Evolutionary conservation across 768 basidiomycete species (phyloP).

Genomic region (Mycena belliarum): DNA sequence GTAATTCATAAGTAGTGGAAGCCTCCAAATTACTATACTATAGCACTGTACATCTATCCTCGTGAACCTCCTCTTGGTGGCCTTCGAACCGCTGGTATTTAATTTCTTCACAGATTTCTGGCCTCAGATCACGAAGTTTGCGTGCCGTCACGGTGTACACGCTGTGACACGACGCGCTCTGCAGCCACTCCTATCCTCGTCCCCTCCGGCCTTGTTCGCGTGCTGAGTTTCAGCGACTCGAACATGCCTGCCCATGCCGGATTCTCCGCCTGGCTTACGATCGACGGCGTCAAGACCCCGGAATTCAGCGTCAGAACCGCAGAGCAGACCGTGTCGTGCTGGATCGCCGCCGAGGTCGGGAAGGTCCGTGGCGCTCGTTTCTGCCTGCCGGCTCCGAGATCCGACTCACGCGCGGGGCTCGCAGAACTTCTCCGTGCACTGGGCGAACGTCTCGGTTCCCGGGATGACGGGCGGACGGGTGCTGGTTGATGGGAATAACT

Average conservation of each 20-base stretch:
- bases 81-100: too few species aligned
- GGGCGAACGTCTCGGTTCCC: slow-evolving; percentile 5
- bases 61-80: too few species aligned
- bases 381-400: too few species aligned
- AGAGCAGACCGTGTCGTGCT: background rate
- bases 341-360: slow-evolving; percentile 6
- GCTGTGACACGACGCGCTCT: background rate
- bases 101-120: too few species aligned
- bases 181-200: background rate
- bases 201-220: background rate
- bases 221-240: background rate
- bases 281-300: background rate
- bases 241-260: background rate
- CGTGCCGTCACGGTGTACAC: too few species aligned
- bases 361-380: background rate
- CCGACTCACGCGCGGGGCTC: background rate
- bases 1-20: too few species aligned
- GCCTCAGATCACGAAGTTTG: too few species aligned
- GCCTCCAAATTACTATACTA: too few species aligned
- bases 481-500: slow-evolving; percentile 9
- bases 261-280: slow-evolving; percentile 7
- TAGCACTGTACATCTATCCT: background rate
- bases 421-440: slow-evolving; percentile 4
- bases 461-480: slow-evolving; percentile 10
- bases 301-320: background rate